These are phyloP conservation scores for Scedosporium minutisporum DNA, from an alignment of 2,329 filamentous ascomycete species.

Conservation along the genomic window DNA sequence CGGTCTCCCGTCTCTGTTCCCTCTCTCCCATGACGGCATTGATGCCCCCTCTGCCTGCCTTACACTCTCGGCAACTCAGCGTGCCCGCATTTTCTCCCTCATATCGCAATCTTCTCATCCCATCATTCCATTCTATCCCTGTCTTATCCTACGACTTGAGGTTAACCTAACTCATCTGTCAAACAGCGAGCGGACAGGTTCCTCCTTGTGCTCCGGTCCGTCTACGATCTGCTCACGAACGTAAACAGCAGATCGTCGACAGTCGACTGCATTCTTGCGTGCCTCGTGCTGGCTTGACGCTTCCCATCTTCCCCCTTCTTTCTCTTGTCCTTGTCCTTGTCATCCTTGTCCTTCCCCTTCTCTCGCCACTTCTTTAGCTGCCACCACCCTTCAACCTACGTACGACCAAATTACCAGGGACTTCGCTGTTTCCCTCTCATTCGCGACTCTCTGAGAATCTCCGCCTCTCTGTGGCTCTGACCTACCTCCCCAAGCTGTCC, in stretches of 20 bases:
- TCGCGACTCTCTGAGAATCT: not conserved
- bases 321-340: not conserved
- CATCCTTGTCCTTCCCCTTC: not conserved
- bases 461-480: not conserved
- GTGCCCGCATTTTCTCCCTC: not conserved
- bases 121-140: not conserved
- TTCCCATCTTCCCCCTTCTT: not conserved
- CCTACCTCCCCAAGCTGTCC: not conserved
- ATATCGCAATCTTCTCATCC: not conserved
- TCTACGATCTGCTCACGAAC: not conserved
- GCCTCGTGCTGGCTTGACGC: not conserved
- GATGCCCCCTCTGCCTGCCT: not conserved
- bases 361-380: not conserved
- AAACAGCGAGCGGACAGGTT: not conserved
- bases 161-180: not conserved
- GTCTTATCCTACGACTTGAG: not conserved
- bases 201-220: not conserved
- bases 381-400: not conserved
- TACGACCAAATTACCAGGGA: not conserved
- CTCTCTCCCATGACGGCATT: not conserved
- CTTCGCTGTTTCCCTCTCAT: constrained; percentile 5
- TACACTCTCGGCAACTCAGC: not conserved
- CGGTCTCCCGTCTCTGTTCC: not conserved
- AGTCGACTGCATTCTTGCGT: not conserved
- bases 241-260: not conserved